Conservation (phyloP, 2,329 filamentous ascomycete genomes). For the Pleurostoma richardsiae region DNA sequence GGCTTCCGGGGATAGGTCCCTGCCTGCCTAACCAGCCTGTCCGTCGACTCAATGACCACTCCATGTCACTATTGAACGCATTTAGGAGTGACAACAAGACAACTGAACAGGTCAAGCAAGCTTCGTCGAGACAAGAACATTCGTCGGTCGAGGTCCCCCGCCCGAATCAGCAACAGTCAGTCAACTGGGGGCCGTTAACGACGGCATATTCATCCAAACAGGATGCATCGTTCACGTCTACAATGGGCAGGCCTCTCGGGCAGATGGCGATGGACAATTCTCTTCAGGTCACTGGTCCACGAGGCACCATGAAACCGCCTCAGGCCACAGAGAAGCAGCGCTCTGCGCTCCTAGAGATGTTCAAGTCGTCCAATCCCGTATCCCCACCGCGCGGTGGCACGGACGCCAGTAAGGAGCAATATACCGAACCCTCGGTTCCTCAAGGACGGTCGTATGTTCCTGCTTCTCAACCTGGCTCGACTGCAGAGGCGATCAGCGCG, state of each 20-base stretch:
- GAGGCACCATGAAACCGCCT: constrained; percentile 3
- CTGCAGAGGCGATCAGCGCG: constrained; percentile 13
- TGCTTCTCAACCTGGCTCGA: constrained; percentile 1
- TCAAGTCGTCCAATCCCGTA: constrained; percentile 35
- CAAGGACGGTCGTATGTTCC: no score
- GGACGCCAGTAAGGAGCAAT: constrained; percentile 4
- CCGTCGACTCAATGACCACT: constrained; percentile 31
- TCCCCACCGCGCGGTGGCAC: constrained; percentile 9
- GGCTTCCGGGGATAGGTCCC: constrained; percentile 1
- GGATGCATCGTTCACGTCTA: neutral
- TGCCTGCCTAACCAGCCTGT: constrained; percentile 10
- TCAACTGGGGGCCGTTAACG: constrained; percentile 6
- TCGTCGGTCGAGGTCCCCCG: constrained; percentile 6
- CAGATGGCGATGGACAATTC: constrained; percentile 1
- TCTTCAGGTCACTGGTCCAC: constrained; percentile 2
- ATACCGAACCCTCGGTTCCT: neutral
- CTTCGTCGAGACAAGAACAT: constrained; percentile 5
- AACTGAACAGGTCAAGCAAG: constrained; percentile 8
- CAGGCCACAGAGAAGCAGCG: constrained; percentile 34
- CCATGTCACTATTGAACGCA: constrained; percentile 36
- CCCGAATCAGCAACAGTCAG: constrained; percentile 8
- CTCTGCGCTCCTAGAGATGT: constrained; percentile 46
- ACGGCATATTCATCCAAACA: constrained; percentile 9
- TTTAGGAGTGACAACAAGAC: constrained; percentile 28
- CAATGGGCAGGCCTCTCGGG: neutral